Base-by-base conservation (phyloP, 495 filamentous ascomycete genomes). In the Opeltia flavorubescens region DNA sequence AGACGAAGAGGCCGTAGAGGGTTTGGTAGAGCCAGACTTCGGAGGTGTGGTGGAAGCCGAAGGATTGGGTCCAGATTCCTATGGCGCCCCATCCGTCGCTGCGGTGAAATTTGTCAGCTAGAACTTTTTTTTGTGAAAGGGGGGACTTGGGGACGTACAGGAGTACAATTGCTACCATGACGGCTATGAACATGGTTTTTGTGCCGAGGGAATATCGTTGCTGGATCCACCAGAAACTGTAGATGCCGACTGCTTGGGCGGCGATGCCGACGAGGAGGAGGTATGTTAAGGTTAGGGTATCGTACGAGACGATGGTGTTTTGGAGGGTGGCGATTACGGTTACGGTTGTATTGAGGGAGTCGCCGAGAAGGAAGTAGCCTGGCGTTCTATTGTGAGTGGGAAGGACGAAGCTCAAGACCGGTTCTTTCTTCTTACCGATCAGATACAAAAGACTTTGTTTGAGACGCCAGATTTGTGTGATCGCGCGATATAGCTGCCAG, bases 271-370 rank as follows among this genome's bases (percentile, higher is more conserved):
- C 78, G 24, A 81, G 72, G 13, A 80, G 55, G 11, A 81, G 66
- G 45, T 81, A 80, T 8, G 76, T 80, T 13, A 79, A 53, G 28
- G 75, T 60, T 17, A 80, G 55, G 2, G 76, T 76, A 49, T 78
- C 76, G 52, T 80, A 81, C 8, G 68, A 62, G 4, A 80, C 74
- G 21, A 81, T 69, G 24, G 56, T 63, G 50, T 81, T 83, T 53
- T 83, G 78, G 18, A 81, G 53, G 0, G 76, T 83, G 1, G 63
- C 63, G 38, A 81, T 75, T 29, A 82, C 76, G 2, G 77, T 80
- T n/a, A 81, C 76, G 11, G 77, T 81, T 1, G 78, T 82, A 51
- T 80, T 78, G 23, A 81, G 61, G 2, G 71, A 76, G 57, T 82
- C 78, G 31, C 74, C 76, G 12, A 82, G 67, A 20, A 81, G 62